Base-by-base conservation (phyloP, 768 basidiomycete species). In the Rhodotorula taiwanensis region DNA sequence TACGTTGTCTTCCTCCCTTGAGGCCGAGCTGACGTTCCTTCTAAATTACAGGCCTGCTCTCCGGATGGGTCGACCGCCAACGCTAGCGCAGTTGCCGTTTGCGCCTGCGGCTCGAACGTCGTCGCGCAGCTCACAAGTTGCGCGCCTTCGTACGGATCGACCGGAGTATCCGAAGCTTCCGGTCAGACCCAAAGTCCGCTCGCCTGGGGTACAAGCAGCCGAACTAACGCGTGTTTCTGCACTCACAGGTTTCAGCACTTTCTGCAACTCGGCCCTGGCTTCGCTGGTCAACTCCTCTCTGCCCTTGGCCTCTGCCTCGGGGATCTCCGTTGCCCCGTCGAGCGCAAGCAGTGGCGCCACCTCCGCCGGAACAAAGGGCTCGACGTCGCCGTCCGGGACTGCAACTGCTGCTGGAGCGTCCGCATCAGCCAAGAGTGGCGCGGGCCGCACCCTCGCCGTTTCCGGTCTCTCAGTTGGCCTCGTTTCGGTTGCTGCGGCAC, bases 201-300 rank as follows among this genome's bases (percentile, higher is more conserved):
- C 45, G 14, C 45, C 14, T 15, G 11, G 25, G n/a, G 25, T 27
- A 2, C 25, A n/a, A n/a, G n/a, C 6, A 14, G 18, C 45, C 9
- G 8, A 9, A 27, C 25, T 48, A 27, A 36, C 34, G 41, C 39
- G 28, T 21, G 16, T 10, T 23, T 42, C n/a, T n/a, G 7, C 23
- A 23, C 47, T n/a, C n/a, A 10, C 48, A 58, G 56, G 63, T 41
- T 64, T 58, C 34, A 21, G 25, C 6, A 28, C 52, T n/a, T 65
- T 65, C 43, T 65, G 63, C 49, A 20, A 36, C 30, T 25, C 27
- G 9, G 52, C 58, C 0, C 63, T 65, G 28, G 58, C 63, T 13
- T 51, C 53, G 16, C 31, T 65, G 23, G 5, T 7, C 41, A 62
- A 49, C 31, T 33, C 52, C 28, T 36, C 41, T 31, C 45, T 45